Percentiles rank a stretch among this genome's conserved stretches.
These are phyloP conservation scores for Lichtheimia ramosa DNA, from an alignment of 371 early-diverging fungal genomes.

Conservation along the genomic window DNA sequence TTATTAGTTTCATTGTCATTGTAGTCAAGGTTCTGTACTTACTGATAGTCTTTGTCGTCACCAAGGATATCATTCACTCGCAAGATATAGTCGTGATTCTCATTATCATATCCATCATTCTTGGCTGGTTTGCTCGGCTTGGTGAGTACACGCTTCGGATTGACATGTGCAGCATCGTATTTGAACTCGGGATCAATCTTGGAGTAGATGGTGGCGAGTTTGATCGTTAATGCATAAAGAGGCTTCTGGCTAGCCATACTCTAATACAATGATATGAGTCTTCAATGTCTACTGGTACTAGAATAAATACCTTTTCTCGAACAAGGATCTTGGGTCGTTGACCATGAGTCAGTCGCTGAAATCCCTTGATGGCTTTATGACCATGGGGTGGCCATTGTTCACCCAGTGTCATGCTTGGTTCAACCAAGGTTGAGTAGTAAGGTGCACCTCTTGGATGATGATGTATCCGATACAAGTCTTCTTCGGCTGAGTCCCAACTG, in stretches of 20 bases:
- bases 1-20: too few species aligned
- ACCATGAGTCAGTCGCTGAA: conserved; percentile 9
- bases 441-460: conserved; percentile 12
- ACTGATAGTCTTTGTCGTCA: conserved; percentile 80
- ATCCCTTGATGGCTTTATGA: conserved; percentile 4
- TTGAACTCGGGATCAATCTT: conserved; percentile 71
- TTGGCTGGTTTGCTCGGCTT: conserved; percentile 88
- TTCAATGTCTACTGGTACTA: background rate
- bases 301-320: background rate
- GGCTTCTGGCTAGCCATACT: background rate
- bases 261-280: background rate
- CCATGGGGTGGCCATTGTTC: conserved; percentile 31
- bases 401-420: conserved; percentile 31
- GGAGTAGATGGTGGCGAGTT: conserved; percentile 70
- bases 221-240: conserved; percentile 44
- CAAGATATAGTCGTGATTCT: conserved; percentile 93
- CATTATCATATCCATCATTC: conserved; percentile 96
- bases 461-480: conserved; percentile 23
- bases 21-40: too few species aligned
- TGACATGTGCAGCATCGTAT: conserved; percentile 63
- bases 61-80: conserved; percentile 93
- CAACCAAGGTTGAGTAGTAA: conserved; percentile 31
- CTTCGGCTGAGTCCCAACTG: conserved; percentile 38
- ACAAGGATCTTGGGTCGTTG: conserved; percentile 1
- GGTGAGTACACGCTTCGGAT: conserved; percentile 91